Evolutionary conservation across 768 basidiomycete species (phyloP), one percentile per base, ranked within the genome.

Genomic region (Fomitopsis serialis): DNA sequence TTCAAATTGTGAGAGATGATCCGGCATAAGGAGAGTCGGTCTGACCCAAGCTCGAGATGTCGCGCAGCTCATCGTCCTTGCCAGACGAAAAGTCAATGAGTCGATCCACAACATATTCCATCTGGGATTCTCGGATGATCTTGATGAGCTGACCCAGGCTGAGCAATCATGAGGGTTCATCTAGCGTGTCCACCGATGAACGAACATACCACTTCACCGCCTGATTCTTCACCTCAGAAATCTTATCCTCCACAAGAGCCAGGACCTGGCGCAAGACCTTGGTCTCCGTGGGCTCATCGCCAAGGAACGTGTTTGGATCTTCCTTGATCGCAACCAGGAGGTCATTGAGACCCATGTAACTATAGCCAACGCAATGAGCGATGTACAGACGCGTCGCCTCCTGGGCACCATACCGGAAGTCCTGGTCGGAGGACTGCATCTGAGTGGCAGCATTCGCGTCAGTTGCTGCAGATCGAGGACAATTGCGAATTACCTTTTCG

Each of bases 211-310:
- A 95, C 74, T 95, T 93, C 11, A 97, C 96, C 2, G 93, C 92
- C 68, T 92, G 88, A 64, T 97, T 97, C 77, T 98, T 98, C 58
- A 98, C 97, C 74, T 99, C 97, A 8, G 93, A 93, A 60, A 95
- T 98, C 70, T 87, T 88, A 72, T 99, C 97, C 65, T 91, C 89
- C 4, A 98, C 87, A 19, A 98, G 79, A 32, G 82, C 75, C 42
- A 98, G 76, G 1, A 98, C 93, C 67, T 89, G 84, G 40, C 81
- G 82, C 45, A 96, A 77, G 48, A 96, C 84, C 66, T 88, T 89
- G 66, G 75, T 83, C 75, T 99, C 97, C 29, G 86, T 80, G 4
- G 76, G 61, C 66, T 98, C 95, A 66, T 99, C 96, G 51, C 92
- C 84, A 11, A 82, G 71, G 68, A 94, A 93, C 46, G 79, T 84